Percentiles rank a stretch among this genome's conserved stretches.
phyloP scores from a whole-genome alignment of 768 basidiomycete genomes.

The Pulveroboletus sp. region DNA sequence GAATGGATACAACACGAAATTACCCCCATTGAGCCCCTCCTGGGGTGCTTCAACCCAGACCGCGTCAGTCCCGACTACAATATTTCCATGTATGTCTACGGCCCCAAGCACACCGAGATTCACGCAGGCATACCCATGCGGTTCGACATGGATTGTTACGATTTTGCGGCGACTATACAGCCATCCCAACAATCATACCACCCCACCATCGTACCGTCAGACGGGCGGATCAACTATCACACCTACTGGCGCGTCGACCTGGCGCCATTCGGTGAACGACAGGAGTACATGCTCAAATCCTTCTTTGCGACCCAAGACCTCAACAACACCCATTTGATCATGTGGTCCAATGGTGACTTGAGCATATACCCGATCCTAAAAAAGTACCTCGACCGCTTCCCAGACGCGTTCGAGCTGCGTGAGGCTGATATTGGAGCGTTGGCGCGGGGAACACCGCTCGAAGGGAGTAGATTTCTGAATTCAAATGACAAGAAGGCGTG shows the following conservation, averaged over 20 bases:
- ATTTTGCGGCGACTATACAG: slow-evolving; percentile 83
- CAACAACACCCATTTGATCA: slow-evolving; percentile 55
- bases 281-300: slow-evolving; percentile 88
- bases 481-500: slow-evolving; percentile 77
- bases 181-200: slow-evolving; percentile 7
- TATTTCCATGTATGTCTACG: slow-evolving; percentile 57
- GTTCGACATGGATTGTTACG: slow-evolving; percentile 86
- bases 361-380: slow-evolving; percentile 51
- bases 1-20: slow-evolving; percentile 74
- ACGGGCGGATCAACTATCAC: slow-evolving; percentile 68
- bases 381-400: slow-evolving; percentile 57
- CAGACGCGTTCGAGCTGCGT: slow-evolving; percentile 66
- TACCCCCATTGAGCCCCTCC: slow-evolving; percentile 55
- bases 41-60: slow-evolving; percentile 69
- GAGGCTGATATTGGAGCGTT: slow-evolving; percentile 63
- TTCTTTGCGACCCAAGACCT: slow-evolving; percentile 91
- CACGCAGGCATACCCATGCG: slow-evolving; percentile 78
- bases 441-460: slow-evolving; percentile 73
- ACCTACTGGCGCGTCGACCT: slow-evolving; percentile 95
- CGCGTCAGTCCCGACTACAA: slow-evolving; percentile 67
- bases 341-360: slow-evolving; percentile 92
- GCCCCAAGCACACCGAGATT: slow-evolving; percentile 62
- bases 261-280: slow-evolving; percentile 71
- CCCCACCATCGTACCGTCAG: slow-evolving; percentile 18
- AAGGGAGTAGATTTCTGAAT: slow-evolving; percentile 57